A percentile compares a stretch with the other conserved stretches of the same genome.
Evolutionary conservation across 2,329 filamentous ascomycete species (phyloP).

Genomic region (Elsinoe batatas): DNA sequence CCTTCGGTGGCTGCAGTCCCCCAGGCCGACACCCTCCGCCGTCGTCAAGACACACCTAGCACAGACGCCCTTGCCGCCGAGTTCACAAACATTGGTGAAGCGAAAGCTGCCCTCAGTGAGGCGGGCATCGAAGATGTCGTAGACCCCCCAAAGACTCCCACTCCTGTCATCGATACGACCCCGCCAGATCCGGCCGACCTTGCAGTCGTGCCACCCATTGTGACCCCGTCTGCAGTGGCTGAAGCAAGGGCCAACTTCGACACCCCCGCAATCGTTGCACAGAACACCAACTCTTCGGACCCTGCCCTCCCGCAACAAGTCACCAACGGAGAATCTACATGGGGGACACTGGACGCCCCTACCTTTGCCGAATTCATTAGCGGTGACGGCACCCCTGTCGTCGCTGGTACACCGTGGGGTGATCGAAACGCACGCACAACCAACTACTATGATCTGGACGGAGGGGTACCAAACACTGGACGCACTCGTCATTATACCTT

Average conservation of each 20-base stretch:
- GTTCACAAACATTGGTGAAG: slow-evolving; percentile 4
- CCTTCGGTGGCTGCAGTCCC: slow-evolving; percentile 2
- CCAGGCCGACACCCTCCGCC: neutral
- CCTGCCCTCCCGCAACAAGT: slow-evolving; percentile 6
- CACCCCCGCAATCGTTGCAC: slow-evolving; percentile 7
- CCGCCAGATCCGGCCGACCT: neutral
- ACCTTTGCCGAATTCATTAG: slow-evolving; percentile 18
- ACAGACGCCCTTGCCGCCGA: slow-evolving; percentile 5
- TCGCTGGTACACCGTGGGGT: slow-evolving; percentile 23
- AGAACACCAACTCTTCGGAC: slow-evolving; percentile 2
- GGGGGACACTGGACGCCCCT: slow-evolving; percentile 18
- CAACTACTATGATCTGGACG: slow-evolving; percentile 23
- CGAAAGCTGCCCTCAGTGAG: neutral
- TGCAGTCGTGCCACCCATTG: neutral
- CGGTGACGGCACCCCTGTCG: slow-evolving; percentile 17
- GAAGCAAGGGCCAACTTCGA: neutral
- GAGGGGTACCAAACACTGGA: slow-evolving; percentile 25
- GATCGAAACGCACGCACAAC: slow-evolving; percentile 21
- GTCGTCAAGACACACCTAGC: neutral
- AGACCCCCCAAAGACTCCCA: neutral
- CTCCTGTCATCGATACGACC: neutral
- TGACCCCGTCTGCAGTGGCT: neutral
- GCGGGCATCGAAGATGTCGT: neutral
- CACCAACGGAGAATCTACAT: slow-evolving; percentile 15
- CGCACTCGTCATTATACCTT: slow-evolving; percentile 27